Conservation (phyloP, 2,329 filamentous ascomycete genomes). For the Fusarium paranaense region DNA sequence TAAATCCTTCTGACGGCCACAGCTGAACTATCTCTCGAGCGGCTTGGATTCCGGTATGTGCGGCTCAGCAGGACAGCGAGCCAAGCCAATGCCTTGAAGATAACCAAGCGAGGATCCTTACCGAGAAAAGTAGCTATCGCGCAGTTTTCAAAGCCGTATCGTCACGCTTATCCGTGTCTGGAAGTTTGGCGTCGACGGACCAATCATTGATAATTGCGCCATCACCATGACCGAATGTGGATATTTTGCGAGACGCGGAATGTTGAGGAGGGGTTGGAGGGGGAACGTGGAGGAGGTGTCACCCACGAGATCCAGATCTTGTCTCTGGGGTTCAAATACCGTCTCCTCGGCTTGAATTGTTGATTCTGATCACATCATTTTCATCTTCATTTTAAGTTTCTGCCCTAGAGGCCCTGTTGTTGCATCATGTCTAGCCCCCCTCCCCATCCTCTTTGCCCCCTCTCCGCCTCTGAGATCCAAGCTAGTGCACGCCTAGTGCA, state of each 20-base stretch:
- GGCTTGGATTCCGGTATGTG: not conserved
- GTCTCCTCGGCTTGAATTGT: not conserved
- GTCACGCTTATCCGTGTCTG: not conserved
- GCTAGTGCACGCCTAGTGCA: conserved; percentile 25
- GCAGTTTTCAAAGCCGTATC: not conserved
- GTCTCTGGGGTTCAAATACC: conserved; percentile 15
- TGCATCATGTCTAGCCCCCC: not conserved
- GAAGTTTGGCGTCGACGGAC: conserved; percentile 4
- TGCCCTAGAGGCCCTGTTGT: not conserved
- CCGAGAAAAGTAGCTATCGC: conserved; percentile 4
- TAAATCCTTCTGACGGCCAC: not conserved
- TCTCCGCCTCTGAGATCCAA: conserved; percentile 31
- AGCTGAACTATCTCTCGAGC: not conserved
- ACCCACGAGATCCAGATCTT: not conserved
- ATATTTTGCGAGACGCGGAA: conserved; percentile 21
- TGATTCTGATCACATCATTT: not conserved
- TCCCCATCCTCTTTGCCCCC: conserved; percentile 28
- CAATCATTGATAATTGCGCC: not conserved
- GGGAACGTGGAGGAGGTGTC: not conserved
- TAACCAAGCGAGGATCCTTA: conserved; percentile 35
- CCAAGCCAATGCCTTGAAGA: not conserved
- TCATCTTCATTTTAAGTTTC: not conserved
- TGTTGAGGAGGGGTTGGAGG: not conserved
- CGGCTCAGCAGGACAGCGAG: not conserved
- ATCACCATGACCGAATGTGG: conserved; percentile 6